Conservation (phyloP, 1,139 yeast species). For the Saccharomyces hybrid region DNA sequence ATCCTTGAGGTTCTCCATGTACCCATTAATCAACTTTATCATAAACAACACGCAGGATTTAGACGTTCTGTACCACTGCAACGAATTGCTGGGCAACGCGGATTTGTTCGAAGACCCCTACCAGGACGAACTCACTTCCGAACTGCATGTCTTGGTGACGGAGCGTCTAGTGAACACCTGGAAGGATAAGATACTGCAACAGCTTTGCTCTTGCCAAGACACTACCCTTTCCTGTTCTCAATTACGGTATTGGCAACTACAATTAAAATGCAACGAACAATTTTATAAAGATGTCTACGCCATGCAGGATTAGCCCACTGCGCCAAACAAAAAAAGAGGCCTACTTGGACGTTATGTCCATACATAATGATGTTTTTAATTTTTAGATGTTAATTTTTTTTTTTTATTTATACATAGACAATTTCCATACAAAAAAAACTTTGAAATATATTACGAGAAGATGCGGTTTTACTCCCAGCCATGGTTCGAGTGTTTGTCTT, state of each 20-base stretch:
- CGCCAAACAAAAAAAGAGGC: not conserved
- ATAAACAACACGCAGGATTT: slow-evolving; percentile 10
- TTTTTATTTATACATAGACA: too few relatives aligned
- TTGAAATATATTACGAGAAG: not conserved
- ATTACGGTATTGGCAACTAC: slow-evolving; percentile 23
- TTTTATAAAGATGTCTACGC: slow-evolving; percentile 18
- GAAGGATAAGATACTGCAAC: slow-evolving; percentile 19
- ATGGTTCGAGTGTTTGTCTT: not conserved
- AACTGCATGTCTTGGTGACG: slow-evolving; percentile 16
- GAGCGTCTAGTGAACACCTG: slow-evolving; percentile 18
- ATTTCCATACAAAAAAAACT: too few relatives aligned
- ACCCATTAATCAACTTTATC: slow-evolving; percentile 17
- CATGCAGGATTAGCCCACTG: not conserved
- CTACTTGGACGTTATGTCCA: too few relatives aligned
- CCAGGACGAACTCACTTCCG: slow-evolving; percentile 16
- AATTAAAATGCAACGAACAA: slow-evolving; percentile 17
- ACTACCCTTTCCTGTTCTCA: slow-evolving; percentile 19
- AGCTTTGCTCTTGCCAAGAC: slow-evolving; percentile 18
- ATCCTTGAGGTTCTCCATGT: slow-evolving; percentile 12
- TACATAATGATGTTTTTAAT: too few relatives aligned
- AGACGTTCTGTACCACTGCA: slow-evolving; percentile 16
- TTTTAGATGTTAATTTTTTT: too few relatives aligned
- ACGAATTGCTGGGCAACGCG: slow-evolving; percentile 11
- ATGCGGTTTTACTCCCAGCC: too few relatives aligned
- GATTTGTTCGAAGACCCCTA: slow-evolving; percentile 10